A percentile compares a stretch with the other conserved stretches of the same genome.
phyloP scores from a whole-genome alignment of 768 basidiomycete genomes.

The Suillus weaverae region DNA sequence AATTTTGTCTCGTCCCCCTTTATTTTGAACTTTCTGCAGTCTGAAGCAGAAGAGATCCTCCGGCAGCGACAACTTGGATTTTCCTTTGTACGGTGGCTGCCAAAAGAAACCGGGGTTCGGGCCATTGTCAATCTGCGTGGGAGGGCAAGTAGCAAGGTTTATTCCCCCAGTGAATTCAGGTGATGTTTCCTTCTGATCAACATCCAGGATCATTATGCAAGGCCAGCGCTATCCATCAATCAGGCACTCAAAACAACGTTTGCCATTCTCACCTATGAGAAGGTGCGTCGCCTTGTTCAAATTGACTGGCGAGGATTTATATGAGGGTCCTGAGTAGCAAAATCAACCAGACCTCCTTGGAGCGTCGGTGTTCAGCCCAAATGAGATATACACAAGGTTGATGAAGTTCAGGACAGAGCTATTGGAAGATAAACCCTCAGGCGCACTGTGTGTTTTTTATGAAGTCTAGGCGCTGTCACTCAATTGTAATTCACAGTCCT shows the following conservation, averaged over 20 bases:
- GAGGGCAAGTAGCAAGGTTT: conserved; percentile 40
- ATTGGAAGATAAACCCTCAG: conserved; percentile 35
- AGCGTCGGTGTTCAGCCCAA: conserved; percentile 77
- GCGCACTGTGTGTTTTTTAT: conserved; percentile 47
- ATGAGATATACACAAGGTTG: conserved; percentile 77
- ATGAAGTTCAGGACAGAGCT: conserved; percentile 67
- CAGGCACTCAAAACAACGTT: conserved; percentile 83
- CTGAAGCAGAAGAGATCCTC: conserved; percentile 63
- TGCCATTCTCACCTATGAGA: conserved; percentile 85
- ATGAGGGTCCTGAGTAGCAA: conserved; percentile 44
- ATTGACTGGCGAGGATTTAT: not conserved
- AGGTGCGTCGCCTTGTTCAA: conserved; percentile 43
- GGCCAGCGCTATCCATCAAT: conserved; percentile 71
- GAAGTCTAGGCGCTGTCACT: not conserved
- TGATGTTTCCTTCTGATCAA: not conserved
- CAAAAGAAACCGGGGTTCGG: conserved; percentile 92
- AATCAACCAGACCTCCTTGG: conserved; percentile 66
- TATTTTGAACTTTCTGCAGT: conserved; percentile 37
- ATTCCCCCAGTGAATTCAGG: not conserved
- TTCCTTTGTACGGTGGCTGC: conserved; percentile 85
- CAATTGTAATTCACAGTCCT: conserved; percentile 50
- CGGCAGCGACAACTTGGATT: conserved; percentile 76
- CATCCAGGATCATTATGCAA: conserved; percentile 31
- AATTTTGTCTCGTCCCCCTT: not conserved
- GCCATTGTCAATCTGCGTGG: conserved; percentile 90